Evolutionary conservation across 768 basidiomycete species (phyloP), one percentile per base, ranked within the genome.

Genomic region (Lactifluus rugatus): DNA sequence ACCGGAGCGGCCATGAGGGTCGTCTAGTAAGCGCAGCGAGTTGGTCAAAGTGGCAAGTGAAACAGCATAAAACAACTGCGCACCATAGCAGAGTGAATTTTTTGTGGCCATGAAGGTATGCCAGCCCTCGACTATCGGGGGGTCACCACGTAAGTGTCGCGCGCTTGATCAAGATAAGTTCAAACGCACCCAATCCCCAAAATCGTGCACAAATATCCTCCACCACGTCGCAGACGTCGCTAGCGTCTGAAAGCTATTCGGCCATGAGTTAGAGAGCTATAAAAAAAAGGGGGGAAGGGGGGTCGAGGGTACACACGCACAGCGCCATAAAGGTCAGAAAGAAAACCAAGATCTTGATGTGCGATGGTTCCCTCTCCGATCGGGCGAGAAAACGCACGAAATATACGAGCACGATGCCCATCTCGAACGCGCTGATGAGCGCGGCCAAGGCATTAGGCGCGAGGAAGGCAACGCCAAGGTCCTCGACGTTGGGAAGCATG

Each of bases 401-500:
- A 48, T 63, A 66, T 8, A 61, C 63, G 58, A 68, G 32, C 48
- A 69, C 48, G 37, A 68, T 47, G 10, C 68, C 68, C 31, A 64
- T 65, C 45, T 67, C 62, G 25, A 68, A 7, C 17, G 60, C 65
- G 52, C 68, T 60, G 26, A 68, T 56, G 37, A 65, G 52, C 49
- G 63, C 23, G 2, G 52, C 54, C 2, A 65, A 62, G 14, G 65
- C 56, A 21, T 47, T 44, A 4, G 69, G 64, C 2, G 65, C 69
- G 14, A 69, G 56, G 45, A 68, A 69, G n/a, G 26, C 36, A 6
- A 13, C 9, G n/a, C 42, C 54, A 1, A 39, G 54, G 1, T 0
- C 1, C 13, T 51, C 6, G 28, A 34, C 13, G 4, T 14, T 1
- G 5, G 51, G 57, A 23, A 58, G 32, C 8, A 7, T 34, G 32